Conservation (phyloP, 805 yeast genomes). For the Jamesozyma hellenica region DNA sequence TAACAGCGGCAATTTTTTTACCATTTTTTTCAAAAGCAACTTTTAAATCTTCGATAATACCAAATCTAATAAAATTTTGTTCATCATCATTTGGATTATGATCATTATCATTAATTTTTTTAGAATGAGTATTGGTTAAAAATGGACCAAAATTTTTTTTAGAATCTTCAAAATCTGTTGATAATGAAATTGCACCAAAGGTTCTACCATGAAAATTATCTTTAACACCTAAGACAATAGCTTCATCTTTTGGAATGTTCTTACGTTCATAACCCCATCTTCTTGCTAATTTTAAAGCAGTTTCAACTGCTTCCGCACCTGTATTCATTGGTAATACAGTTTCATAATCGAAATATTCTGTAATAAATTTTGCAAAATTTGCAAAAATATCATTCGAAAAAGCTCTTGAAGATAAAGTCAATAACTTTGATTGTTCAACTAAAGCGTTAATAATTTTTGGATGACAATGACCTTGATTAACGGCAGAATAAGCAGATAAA, state of each 20-base stretch:
- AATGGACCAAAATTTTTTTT: constrained; percentile 85
- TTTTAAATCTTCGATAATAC: constrained; percentile 78
- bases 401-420: constrained; percentile 87
- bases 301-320: constrained; percentile 98
- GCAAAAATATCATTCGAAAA: constrained; percentile 87
- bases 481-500: constrained; percentile 91
- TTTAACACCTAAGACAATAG: constrained; percentile 76
- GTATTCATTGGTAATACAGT: constrained; percentile 96
- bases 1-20: constrained; percentile 79
- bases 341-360: constrained; percentile 84
- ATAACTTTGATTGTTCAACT: constrained; percentile 70
- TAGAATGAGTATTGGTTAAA: constrained; percentile 72
- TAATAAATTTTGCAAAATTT: constrained; percentile 72
- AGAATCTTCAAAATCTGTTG: constrained; percentile 85
- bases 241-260: constrained; percentile 73
- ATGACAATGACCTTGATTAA: constrained; percentile 96
- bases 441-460: constrained; percentile 83
- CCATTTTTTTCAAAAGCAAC: constrained; percentile 74
- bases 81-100: constrained; percentile 26
- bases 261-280: constrained; percentile 93
- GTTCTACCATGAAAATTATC: constrained; percentile 96
- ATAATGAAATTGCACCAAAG: constrained; percentile 88
- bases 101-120: constrained; percentile 49
- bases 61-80: constrained; percentile 59
- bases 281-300: constrained; percentile 87